Evolutionary conservation across 2,329 filamentous ascomycete species (phyloP), one percentile per base, ranked within the genome.

Genomic region (Cladophialophora immunda): DNA sequence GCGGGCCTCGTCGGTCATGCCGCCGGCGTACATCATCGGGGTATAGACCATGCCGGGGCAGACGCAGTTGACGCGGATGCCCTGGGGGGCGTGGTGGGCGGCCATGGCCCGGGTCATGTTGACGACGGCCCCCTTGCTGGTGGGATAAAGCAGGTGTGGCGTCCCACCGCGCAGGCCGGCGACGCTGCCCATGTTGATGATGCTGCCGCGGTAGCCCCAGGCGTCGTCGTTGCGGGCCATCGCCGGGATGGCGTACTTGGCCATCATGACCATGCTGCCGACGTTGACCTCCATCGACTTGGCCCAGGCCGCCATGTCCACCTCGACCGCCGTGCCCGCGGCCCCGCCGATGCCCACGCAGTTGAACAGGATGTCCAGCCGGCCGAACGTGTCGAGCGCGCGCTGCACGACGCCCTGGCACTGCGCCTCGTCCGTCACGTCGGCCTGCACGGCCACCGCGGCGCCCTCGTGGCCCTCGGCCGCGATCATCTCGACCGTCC

Each of bases 221-320:
- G 83, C 79, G 0, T 79, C 79, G 6, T 81, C 77, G 62, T 89
- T 89, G 63, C 79, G 81, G 27, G 70, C 68, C 88, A 90, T 90
- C 2, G 79, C 83, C 0, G 88, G 88, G 32, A 91, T 84, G 0
- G 83, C 83, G 70, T 86, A 84, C 71, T 89, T 89, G 19, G 81
- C 79, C 86, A 90, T 90, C 62, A 85, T 79, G 32, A 90, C 84
- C 88, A 90, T 90, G 71, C 85, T 88, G 4, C 82, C 83, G 3
- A 91, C 86, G 71, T 91, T 91, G 55, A 90, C 78, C 53, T 88
- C 82, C 62, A 91, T 80, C 0, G 84, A 82, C 58, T 80, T 81
- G 0, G 83, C 80, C 86, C 87, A 91, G 11, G 81, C 79, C 0
- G 75, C 81, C 80, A 89, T 84, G 71, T 90, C 86, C 0, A 90